Evolutionary conservation across 306 rosid species (phyloP).

Genomic region (Vigna nakashimae): DNA sequence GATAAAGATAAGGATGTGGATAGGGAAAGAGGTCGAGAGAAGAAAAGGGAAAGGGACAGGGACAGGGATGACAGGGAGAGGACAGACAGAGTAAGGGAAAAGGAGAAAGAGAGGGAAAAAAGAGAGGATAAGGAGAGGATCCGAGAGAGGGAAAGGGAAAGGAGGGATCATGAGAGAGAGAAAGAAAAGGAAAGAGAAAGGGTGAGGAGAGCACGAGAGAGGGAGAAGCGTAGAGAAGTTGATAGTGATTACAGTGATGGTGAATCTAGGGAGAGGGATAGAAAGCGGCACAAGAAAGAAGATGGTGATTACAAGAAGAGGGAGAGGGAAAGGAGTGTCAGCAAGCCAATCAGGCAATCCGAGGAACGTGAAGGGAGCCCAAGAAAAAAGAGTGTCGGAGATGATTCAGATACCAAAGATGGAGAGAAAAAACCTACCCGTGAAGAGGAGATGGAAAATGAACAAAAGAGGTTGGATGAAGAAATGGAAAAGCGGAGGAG

Average conservation of each 20-base stretch:
- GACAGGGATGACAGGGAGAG: conserved; percentile 24
- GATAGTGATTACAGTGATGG: conserved; percentile 69
- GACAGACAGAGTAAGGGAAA: conserved; percentile 41
- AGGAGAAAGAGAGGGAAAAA: conserved; percentile 47
- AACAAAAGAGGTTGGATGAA: conserved; percentile 81
- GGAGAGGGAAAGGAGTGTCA: conserved; percentile 57
- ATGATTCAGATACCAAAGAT: conserved; percentile 60
- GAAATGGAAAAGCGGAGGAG: conserved; percentile 96
- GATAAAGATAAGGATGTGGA: conserved; percentile 47
- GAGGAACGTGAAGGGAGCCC: conserved; percentile 68
- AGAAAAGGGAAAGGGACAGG: conserved; percentile 53
- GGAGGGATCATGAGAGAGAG: conserved; percentile 56
- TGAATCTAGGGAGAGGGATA: conserved; percentile 61
- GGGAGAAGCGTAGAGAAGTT: conserved; percentile 69
- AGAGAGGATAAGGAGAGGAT: conserved; percentile 38
- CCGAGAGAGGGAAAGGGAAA: conserved; percentile 50
- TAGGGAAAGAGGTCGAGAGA: conserved; percentile 45
- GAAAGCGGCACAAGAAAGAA: conserved; percentile 73
- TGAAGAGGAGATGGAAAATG: conserved; percentile 87
- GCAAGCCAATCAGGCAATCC: conserved; percentile 58
- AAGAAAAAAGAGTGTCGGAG: conserved; percentile 57
- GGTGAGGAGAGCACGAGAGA: conserved; percentile 58
- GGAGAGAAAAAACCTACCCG: conserved; percentile 58
- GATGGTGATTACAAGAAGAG: conserved; percentile 62
- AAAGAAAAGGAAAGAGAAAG: conserved; percentile 60